A percentile compares a stretch with the other conserved stretches of the same genome.
Evolutionary conservation across 176 grass and related monocot genomes (phyloP).

Genomic region (Dactylis glomerata): DNA sequence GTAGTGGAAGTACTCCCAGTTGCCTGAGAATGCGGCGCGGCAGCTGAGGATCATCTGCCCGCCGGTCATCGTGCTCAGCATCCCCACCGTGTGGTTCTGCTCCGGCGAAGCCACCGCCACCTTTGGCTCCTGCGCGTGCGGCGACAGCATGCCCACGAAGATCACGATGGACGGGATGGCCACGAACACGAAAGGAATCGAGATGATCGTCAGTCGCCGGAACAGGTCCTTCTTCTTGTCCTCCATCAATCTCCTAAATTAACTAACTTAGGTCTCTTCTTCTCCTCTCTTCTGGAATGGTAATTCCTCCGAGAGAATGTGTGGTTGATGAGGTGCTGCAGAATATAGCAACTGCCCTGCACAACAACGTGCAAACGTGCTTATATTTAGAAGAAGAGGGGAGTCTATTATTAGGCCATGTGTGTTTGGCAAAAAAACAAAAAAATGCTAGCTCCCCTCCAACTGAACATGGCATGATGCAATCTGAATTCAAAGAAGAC

Average conservation of each 20-base stretch:
- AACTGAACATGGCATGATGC: neutral
- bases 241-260: constrained; percentile 2
- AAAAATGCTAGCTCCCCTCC: neutral
- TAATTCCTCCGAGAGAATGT: neutral
- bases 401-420: neutral
- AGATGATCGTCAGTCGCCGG: constrained; percentile 45
- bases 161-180: constrained; percentile 44
- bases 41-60: constrained; percentile 64
- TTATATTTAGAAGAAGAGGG: neutral
- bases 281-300: neutral
- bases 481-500: neutral
- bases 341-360: constrained; percentile 7
- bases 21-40: constrained; percentile 39
- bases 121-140: constrained; percentile 34
- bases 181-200: constrained; percentile 58
- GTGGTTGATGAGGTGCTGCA: neutral
- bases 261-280: neutral
- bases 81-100: constrained; percentile 46
- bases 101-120: neutral
- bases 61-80: constrained; percentile 57
- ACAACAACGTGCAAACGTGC: neutral
- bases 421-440: neutral
- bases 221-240: constrained; percentile 41
- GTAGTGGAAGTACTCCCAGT: constrained; percentile 63
- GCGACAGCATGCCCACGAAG: constrained; percentile 35